Base-by-base conservation (phyloP, 495 filamentous ascomycete species). In the Aspergillus haitiensis region DNA sequence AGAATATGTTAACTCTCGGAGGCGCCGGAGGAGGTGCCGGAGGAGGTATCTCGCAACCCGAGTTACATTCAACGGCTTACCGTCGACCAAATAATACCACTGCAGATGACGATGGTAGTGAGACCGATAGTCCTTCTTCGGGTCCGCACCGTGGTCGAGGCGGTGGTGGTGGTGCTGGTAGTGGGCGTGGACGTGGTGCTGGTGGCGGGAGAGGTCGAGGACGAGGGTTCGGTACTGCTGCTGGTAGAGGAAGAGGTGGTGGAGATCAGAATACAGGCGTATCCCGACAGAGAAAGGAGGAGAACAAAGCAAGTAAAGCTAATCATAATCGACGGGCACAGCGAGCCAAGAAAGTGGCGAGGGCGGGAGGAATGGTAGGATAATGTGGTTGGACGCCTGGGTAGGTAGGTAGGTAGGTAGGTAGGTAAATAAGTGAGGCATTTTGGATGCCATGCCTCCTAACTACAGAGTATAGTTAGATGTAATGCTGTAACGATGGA, bases 301-400 rank as follows among this genome's bases (percentile, higher is more conserved):
- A 84, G 68, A 92, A 87, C 61, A 94, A 92, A 70, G 81, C 86
- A 10, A 84, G 84, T 15, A 78, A 86, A 57, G 90, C 88, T 45
- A 91, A 93, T 64, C 90, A 93, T 75, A 88, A 89, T 70, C 83
- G 90, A 36, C 81, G 89, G 60, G 85, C 92, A 58, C 86, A 88
- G 67, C 74, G 87, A 39, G 88, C 89, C 52, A 88, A 78, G 71
- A 94, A 94, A 78, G 89, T 93, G 80, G 86, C 84, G 16, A 80
- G 86, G 39, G 83, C 82, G 39, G 83, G 79, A 16, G 85, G 59
- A 27, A 47, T 65, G 56, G 54, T 64, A 45, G 65, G 60, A 45
- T 67, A 34, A 27, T 27, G 1, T 27, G 21, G 21, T 27, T 27
- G 21, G 21, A 27, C 1, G 21, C 21, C 21, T 27, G 21, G 21